These are phyloP conservation scores for Mycena polygramma DNA, from an alignment of 768 basidiomycete genomes.

Conservation along the genomic window DNA sequence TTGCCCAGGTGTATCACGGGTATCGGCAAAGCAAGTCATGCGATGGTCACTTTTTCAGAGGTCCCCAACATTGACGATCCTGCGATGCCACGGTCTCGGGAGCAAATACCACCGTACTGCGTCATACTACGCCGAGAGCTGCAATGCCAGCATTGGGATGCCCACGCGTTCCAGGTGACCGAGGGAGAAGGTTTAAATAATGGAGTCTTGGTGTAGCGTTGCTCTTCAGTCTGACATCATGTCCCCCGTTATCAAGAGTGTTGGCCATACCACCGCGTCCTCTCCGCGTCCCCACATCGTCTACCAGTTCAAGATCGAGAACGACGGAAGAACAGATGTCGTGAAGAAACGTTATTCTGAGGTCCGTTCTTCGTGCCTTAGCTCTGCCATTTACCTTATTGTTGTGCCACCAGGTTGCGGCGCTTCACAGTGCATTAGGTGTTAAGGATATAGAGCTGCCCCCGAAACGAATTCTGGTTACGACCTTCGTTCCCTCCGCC, in stretches of 20 bases:
- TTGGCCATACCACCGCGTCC: conserved; percentile 35
- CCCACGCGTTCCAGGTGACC: not conserved
- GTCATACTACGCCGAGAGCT: not conserved
- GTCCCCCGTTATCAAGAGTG: conserved; percentile 28
- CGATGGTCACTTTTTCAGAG: conserved; percentile 1
- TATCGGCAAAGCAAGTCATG: conserved; percentile 15
- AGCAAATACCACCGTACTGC: conserved; percentile 1
- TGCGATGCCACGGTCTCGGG: conserved; percentile 22
- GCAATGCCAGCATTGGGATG: conserved; percentile 1
- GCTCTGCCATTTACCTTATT: not conserved
- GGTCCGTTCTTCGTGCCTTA: not conserved
- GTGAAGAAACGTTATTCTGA: conserved; percentile 38
- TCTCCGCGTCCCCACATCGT: conserved; percentile 36
- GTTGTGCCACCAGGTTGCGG: conserved; percentile 19
- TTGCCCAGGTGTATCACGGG: not conserved
- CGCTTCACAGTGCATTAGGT: conserved; percentile 25
- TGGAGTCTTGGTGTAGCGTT: not conserved
- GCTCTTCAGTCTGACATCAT: not conserved
- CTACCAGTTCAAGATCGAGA: conserved; percentile 30
- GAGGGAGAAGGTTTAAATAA: conserved; percentile 13
- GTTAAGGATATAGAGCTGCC: conserved; percentile 49
- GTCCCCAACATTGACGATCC: not conserved
- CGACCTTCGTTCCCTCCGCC: conserved; percentile 62
- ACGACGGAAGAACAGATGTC: conserved; percentile 15
- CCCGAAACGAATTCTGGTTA: conserved; percentile 64